Percentiles rank a stretch among this genome's conserved stretches.
Conservation (phyloP, 768 basidiomycete species). For the Clitopilus hobsonii region DNA sequence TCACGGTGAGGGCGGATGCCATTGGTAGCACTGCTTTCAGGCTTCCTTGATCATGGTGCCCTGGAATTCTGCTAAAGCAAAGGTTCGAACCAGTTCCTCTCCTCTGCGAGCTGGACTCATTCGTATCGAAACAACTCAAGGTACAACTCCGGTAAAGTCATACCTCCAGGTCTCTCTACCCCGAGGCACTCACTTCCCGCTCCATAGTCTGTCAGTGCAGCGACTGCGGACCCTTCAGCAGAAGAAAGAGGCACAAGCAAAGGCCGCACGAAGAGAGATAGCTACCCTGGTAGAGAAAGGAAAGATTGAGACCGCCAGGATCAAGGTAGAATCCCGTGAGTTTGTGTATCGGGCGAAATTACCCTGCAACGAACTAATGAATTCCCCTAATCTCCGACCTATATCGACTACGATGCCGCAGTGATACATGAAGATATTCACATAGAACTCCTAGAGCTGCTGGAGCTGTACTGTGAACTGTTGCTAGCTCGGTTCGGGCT, state of each 20-base stretch:
- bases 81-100: conserved; percentile 19
- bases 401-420: conserved; percentile 15
- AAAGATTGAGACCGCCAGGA: conserved; percentile 78
- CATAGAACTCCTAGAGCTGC: conserved; percentile 83
- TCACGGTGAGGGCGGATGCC: neutral
- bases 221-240: conserved; percentile 81
- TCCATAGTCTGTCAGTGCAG: conserved; percentile 72
- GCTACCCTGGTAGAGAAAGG: conserved; percentile 74
- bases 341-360: conserved; percentile 12
- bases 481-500: conserved; percentile 88
- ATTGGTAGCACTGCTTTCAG: neutral
- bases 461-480: conserved; percentile 95
- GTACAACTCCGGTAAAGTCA: conserved; percentile 38
- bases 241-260: conserved; percentile 85
- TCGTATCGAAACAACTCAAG: too few relatives aligned
- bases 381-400: neutral
- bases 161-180: neutral
- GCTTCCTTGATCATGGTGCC: conserved; percentile 40
- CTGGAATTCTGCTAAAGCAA: conserved; percentile 54
- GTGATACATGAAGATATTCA: conserved; percentile 85
- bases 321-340: conserved; percentile 82
- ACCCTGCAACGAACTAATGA: conserved; percentile 9
- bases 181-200: neutral
- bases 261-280: conserved; percentile 70
- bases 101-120: too few relatives aligned